Percentiles rank a stretch among this genome's conserved stretches.
Evolutionary conservation across 495 filamentous ascomycete genomes (phyloP).

Genomic region (Friedmanniomyces simplex): DNA sequence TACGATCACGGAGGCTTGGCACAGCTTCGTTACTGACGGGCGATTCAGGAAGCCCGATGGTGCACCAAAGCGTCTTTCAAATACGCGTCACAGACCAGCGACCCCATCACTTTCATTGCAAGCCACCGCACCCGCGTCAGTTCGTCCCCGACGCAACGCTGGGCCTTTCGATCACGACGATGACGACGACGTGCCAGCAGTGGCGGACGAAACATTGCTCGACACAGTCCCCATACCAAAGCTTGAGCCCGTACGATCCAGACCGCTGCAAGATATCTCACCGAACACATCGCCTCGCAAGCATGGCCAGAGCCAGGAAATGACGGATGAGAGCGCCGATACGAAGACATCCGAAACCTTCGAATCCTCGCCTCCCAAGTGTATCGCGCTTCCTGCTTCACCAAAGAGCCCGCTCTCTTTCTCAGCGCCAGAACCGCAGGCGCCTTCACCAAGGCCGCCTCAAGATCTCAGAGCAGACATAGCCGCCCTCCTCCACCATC

Average conservation of each 20-base stretch:
- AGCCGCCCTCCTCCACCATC: constrained; percentile 7
- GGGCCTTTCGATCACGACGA: constrained; percentile 17
- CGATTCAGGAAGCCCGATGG: background rate
- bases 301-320: background rate
- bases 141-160: background rate
- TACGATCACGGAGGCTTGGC: no score
- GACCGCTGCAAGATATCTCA: constrained; percentile 12
- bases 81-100: constrained; percentile 7
- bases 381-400: background rate
- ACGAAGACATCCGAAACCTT: background rate
- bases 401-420: background rate
- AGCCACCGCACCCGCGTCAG: background rate
- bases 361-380: background rate
- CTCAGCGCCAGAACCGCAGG: background rate
- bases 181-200: background rate
- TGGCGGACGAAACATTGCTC: background rate
- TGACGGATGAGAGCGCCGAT: background rate
- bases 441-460: background rate
- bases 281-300: constrained; percentile 17
- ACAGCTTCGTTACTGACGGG: background rate
- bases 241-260: background rate
- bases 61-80: constrained; percentile 6
- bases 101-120: constrained; percentile 14
- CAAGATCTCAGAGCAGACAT: constrained; percentile 6
- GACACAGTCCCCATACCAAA: background rate